Evolutionary conservation across 1,284 basidiomycete species (phyloP).

Genomic region (Microbotryum saponariae): DNA sequence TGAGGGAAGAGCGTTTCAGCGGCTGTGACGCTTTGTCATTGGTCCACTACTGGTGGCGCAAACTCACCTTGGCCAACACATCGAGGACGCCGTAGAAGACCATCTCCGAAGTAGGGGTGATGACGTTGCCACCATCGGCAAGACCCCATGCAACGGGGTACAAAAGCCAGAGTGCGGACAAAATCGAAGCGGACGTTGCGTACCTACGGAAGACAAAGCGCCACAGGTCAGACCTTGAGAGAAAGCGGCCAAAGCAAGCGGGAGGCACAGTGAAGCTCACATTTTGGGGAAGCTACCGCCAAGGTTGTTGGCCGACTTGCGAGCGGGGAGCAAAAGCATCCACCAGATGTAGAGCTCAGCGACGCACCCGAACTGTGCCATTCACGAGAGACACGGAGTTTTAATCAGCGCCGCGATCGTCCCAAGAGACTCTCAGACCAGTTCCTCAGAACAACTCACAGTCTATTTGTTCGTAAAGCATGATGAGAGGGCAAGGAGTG

Average conservation of each 20-base stretch:
- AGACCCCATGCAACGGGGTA: constrained; percentile 49
- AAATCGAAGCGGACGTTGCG: constrained; percentile 34
- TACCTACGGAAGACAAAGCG: constrained; percentile 1
- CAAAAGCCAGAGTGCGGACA: constrained; percentile 50
- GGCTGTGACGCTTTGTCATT: no score
- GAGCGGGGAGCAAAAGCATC: constrained; percentile 39
- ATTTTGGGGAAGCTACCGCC: constrained; percentile 42
- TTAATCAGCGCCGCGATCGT: no score
- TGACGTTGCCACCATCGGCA: constrained; percentile 49
- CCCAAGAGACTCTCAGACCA: no score
- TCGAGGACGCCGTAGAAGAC: constrained; percentile 58
- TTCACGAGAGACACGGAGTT: no score
- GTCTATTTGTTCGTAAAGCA: no score
- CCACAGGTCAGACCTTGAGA: no score
- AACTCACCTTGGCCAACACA: constrained; percentile 46
- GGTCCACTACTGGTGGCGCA: no score
- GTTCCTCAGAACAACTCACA: no score
- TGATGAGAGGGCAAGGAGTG: no score
- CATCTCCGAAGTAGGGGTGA: constrained; percentile 44
- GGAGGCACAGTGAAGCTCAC: no score
- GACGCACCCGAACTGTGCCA: constrained; percentile 43
- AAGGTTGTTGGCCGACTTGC: constrained; percentile 42
- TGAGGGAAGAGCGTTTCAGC: no score
- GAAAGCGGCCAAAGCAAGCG: no score
- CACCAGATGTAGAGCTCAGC: constrained; percentile 50